Evolutionary conservation across 768 basidiomycete species (phyloP).

Genomic region (Tulasnella sp.): DNA sequence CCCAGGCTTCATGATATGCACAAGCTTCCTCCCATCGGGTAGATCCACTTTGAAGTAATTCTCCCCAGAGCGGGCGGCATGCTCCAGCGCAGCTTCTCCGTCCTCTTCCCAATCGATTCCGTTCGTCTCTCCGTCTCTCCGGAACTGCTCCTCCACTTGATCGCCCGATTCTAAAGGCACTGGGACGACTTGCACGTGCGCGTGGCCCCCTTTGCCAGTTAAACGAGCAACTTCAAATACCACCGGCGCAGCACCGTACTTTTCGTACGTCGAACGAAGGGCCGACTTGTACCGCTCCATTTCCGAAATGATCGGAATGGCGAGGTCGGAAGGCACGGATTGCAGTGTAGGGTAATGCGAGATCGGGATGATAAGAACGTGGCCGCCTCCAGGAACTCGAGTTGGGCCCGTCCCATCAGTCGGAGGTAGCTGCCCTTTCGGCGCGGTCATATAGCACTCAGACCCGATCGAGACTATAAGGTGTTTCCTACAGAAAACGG

Average conservation of each 20-base stretch:
- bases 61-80: slow-evolving; percentile 36
- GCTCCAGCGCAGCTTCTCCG: slow-evolving; percentile 51
- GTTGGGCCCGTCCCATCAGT: slow-evolving; percentile 47
- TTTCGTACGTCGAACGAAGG: slow-evolving; percentile 61
- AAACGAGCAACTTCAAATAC: slow-evolving; percentile 83
- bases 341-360: slow-evolving; percentile 85
- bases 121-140: slow-evolving; percentile 52
- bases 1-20: slow-evolving; percentile 74
- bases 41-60: slow-evolving; percentile 90
- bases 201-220: slow-evolving; percentile 83
- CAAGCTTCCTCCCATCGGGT: slow-evolving; percentile 75
- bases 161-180: slow-evolving; percentile 56
- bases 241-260: slow-evolving; percentile 59
- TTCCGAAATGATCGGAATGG: slow-evolving; percentile 68
- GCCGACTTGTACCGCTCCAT: slow-evolving; percentile 75
- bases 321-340: slow-evolving; percentile 71
- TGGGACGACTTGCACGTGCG: slow-evolving; percentile 79
- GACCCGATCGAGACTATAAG: slow-evolving; percentile 88
- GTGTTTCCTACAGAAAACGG: slow-evolving; percentile 58
- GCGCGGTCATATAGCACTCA: slow-evolving; percentile 92
- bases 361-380: slow-evolving; percentile 89
- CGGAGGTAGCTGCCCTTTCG: slow-evolving; percentile 89
- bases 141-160: slow-evolving; percentile 63
- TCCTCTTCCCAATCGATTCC: slow-evolving; percentile 73
- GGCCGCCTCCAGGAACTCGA: slow-evolving; percentile 89